phyloP scores from a whole-genome alignment of 2,329 filamentous ascomycete species.

The Coccinonectria pachysandricola region DNA sequence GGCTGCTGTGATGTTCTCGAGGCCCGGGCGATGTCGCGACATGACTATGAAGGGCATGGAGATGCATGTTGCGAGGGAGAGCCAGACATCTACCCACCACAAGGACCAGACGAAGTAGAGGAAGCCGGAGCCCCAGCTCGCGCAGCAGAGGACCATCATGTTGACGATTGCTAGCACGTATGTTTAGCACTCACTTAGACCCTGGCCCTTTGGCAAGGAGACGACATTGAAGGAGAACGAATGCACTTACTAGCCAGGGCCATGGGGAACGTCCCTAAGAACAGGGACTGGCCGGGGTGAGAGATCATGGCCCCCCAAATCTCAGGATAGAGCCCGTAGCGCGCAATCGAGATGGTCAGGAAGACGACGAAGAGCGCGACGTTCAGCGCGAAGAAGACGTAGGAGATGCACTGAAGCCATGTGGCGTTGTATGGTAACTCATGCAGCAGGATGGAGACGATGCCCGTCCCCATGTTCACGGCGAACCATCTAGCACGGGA shows the following conservation, averaged over 20 bases:
- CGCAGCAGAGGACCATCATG: conserved; percentile 51
- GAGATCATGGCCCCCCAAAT: conserved; percentile 57
- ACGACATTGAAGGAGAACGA: neutral
- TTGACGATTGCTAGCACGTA: conserved; percentile 45
- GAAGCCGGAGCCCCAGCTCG: conserved; percentile 52
- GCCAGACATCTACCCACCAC: conserved; percentile 46
- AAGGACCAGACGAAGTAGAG: conserved; percentile 43
- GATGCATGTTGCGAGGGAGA: conserved; percentile 44
- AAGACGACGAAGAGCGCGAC: conserved; percentile 46
- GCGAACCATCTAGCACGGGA: conserved; percentile 54
- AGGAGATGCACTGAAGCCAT: conserved; percentile 50
- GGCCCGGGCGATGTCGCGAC: conserved; percentile 33
- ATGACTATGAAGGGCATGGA: conserved; percentile 47
- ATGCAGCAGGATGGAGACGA: conserved; percentile 52
- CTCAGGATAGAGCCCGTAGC: conserved; percentile 55
- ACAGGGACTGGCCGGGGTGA: conserved; percentile 57
- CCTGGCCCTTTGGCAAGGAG: no score
- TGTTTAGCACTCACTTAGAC: no score
- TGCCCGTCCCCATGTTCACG: conserved; percentile 57
- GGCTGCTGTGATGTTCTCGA: conserved; percentile 51
- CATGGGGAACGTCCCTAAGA: conserved; percentile 60
- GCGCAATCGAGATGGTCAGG: conserved; percentile 40
- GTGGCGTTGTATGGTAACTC: conserved; percentile 48
- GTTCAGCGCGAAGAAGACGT: conserved; percentile 52
- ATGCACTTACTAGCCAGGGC: conserved; percentile 43